phyloP scores from a whole-genome alignment of 768 basidiomycete species.

The Artomyces pyxidatus region DNA sequence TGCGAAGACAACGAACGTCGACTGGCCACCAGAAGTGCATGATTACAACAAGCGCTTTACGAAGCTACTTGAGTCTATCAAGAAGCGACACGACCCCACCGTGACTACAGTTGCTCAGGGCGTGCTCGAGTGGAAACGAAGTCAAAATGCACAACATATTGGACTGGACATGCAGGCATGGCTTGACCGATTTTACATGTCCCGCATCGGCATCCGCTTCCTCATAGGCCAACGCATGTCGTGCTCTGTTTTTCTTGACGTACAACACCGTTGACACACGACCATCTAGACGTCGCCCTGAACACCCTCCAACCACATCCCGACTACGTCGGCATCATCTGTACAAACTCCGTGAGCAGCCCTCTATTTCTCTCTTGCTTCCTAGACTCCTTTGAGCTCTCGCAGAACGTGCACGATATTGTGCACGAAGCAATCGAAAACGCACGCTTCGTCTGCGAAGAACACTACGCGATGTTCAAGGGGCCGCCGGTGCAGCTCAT shows the following conservation, averaged over 20 bases:
- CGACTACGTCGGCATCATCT: slow-evolving; percentile 96
- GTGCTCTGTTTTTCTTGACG: slow-evolving; percentile 61
- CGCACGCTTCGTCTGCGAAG: slow-evolving; percentile 89
- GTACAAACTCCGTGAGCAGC: slow-evolving; percentile 71
- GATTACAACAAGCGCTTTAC: slow-evolving; percentile 94
- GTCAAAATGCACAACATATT: slow-evolving; percentile 58
- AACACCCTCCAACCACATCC: slow-evolving; percentile 86
- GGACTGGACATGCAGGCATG: slow-evolving; percentile 89
- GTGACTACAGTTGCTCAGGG: slow-evolving; percentile 97
- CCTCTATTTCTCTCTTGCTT: not conserved
- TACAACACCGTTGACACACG: slow-evolving; percentile 62
- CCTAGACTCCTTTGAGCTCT: slow-evolving; percentile 4
- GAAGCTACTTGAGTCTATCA: slow-evolving; percentile 77
- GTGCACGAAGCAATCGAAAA: slow-evolving; percentile 99
- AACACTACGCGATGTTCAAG: slow-evolving; percentile 90
- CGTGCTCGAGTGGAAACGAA: slow-evolving; percentile 91
- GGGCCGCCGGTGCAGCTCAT: slow-evolving; percentile 95
- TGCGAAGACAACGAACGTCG: slow-evolving; percentile 57
- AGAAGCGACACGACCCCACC: slow-evolving; percentile 92
- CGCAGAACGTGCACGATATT: slow-evolving; percentile 91
- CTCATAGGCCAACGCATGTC: slow-evolving; percentile 85
- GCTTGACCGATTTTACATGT: slow-evolving; percentile 96
- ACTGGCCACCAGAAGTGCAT: slow-evolving; percentile 88
- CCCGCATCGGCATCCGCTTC: slow-evolving; percentile 91
- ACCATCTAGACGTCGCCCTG: slow-evolving; percentile 72